These are phyloP conservation scores for Iris macrosiphon DNA, from an alignment of 106 monocot species.

Conservation along the genomic window DNA sequence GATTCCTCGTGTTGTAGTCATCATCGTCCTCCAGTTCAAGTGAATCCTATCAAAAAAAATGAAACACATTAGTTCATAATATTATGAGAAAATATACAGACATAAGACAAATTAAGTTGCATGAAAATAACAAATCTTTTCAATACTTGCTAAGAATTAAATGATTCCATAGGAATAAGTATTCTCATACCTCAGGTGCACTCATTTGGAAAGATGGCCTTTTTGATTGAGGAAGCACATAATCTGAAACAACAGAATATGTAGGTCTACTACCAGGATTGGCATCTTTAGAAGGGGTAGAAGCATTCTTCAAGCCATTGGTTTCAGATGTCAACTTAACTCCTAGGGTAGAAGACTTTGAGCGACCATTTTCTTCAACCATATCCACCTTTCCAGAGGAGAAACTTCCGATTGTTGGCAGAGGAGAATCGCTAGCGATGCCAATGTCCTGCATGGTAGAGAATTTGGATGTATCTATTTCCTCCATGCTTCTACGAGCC, in stretches of 20 bases:
- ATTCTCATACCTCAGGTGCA: constrained; percentile 32
- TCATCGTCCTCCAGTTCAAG: constrained; percentile 40
- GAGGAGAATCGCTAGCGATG: background rate
- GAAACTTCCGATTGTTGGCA: background rate
- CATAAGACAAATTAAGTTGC: background rate
- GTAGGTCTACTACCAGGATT: background rate
- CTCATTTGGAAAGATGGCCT: constrained; percentile 30
- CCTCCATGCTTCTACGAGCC: constrained; percentile 29
- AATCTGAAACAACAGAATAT: background rate
- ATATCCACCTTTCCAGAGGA: constrained; percentile 8
- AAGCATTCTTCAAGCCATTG: constrained; percentile 1
- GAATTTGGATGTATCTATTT: constrained; percentile 13
- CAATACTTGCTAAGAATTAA: constrained; percentile 17
- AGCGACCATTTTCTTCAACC: constrained; percentile 4
- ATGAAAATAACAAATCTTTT: constrained; percentile 9
- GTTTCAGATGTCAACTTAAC: constrained; percentile 21
- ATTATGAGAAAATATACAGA: background rate
- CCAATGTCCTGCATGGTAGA: constrained; percentile 1
- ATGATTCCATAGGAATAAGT: background rate
- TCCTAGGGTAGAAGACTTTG: constrained; percentile 6
- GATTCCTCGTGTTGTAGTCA: background rate
- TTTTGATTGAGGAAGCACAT: constrained; percentile 9
- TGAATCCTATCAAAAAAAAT: constrained; percentile 22
- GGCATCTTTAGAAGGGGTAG: background rate
- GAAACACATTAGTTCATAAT: background rate